Evolutionary conservation across 345 rosid species (phyloP), one percentile per base, ranked within the genome.

Genomic region (Hypericum androsaemum): DNA sequence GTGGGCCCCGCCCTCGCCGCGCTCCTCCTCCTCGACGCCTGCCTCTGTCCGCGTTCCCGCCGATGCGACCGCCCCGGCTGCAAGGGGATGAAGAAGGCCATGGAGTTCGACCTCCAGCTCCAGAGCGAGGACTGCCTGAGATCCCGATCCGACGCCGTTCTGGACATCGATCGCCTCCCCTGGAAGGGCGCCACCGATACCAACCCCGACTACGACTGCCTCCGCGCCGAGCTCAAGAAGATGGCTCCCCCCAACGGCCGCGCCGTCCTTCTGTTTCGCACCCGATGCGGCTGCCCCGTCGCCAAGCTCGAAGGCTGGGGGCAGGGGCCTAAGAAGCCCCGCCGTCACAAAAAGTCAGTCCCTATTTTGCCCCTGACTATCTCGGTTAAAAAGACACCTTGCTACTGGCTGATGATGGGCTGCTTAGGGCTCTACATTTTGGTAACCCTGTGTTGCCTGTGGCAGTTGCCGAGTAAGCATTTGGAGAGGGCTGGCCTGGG

Each of bases 241-340:
- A 89, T 89, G 96, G 96, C 96, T 50, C 98, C 98, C 8, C 74
- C 78, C 15, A 89, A 83, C 74, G 98, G 98, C 0, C 79, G 98
- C 10, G 96, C 98, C 17, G 81, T 90, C 0, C 67, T 90, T 67
- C 86, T 90, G 17, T 86, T 86, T 61, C 80, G 96, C 39, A 74
- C 89, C 7, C 70, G 72, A 54, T 92, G 98, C 59, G 98, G 98
- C 3, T 92, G 95, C 53, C 81, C 90, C 10, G 65, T 92, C 14
- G 98, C 98, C n/a, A 92, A 81, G 67, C 86, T 88, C 22, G 70
- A 83, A 65, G 98, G 95, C 10, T 83, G 88, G 90, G 90, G n/a
- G n/a, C n/a, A n/a, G n/a, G n/a, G 83, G 0, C 81, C 84, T 13
- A 85, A 80, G 63, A 75, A 82, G n/a, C 76, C 82, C 15, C 75